These are phyloP conservation scores for Didymella sp. DNA, from an alignment of 2,329 filamentous ascomycete genomes.

Conservation along the genomic window DNA sequence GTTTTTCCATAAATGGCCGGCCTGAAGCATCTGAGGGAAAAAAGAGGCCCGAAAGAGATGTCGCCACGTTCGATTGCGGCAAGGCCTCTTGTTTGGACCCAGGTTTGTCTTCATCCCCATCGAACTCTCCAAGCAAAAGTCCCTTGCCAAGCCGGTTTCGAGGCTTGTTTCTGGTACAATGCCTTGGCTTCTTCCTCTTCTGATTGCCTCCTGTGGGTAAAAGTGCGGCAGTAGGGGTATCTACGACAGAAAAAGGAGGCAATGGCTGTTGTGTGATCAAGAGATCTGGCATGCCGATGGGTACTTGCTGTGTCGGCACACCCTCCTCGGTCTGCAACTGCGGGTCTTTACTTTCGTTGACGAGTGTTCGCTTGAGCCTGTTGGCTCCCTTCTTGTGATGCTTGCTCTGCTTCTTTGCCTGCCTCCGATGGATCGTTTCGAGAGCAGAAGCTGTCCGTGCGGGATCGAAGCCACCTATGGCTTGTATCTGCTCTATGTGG, in stretches of 20 bases:
- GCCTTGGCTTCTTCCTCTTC: background rate
- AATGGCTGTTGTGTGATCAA: background rate
- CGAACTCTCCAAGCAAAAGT: background rate
- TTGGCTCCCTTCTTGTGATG: background rate
- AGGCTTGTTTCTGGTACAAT: background rate
- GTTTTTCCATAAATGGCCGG: background rate
- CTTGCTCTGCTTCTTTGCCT: background rate
- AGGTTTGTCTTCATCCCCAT: background rate
- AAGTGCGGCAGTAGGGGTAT: background rate
- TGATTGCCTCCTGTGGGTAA: no score
- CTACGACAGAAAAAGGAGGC: background rate
- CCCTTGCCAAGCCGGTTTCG: background rate
- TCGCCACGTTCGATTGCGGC: background rate
- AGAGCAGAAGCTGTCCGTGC: background rate
- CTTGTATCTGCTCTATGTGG: conserved; percentile 6
- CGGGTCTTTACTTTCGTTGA: background rate
- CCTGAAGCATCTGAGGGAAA: background rate
- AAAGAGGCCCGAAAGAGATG: background rate
- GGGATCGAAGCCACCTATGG: background rate
- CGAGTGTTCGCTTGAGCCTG: background rate
- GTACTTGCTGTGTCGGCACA: background rate
- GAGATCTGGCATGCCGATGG: background rate
- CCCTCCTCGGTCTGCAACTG: background rate
- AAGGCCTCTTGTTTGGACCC: background rate
- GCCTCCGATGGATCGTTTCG: background rate